A percentile compares a stretch with the other conserved stretches of the same genome.
Evolutionary conservation across 2,329 filamentous ascomycete genomes (phyloP).

Genomic region (Penicillium digitatum): DNA sequence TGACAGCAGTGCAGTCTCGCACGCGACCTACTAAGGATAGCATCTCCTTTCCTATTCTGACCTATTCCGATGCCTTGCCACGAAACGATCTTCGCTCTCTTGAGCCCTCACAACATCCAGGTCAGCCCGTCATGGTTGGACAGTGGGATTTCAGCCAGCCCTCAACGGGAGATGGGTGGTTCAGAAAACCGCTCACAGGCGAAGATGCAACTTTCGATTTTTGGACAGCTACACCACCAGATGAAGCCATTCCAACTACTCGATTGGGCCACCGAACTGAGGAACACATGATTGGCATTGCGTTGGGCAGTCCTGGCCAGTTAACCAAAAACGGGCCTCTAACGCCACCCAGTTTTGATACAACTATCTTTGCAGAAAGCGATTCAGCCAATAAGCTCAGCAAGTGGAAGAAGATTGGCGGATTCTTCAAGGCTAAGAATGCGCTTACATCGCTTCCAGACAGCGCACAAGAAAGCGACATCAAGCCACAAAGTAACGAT

Average conservation of each 20-base stretch:
- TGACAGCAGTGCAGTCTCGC: conserved; percentile 31
- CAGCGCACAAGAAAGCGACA: conserved; percentile 8
- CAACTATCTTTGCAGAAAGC: conserved; percentile 10
- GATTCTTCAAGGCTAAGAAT: conserved; percentile 41
- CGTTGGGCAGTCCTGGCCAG: conserved; percentile 63
- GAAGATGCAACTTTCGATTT: conserved; percentile 30
- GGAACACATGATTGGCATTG: conserved; percentile 64
- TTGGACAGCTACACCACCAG: conserved; percentile 26
- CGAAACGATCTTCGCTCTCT: conserved; percentile 29
- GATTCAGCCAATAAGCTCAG: conserved; percentile 33
- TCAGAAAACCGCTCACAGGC: conserved; percentile 16
- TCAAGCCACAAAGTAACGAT: conserved; percentile 12
- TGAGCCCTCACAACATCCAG: conserved; percentile 9
- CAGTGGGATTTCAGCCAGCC: conserved; percentile 24
- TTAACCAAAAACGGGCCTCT: conserved; percentile 18
- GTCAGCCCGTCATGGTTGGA: conserved; percentile 4
- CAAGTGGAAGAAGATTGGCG: conserved; percentile 48
- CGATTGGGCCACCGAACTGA: conserved; percentile 27
- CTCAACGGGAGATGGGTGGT: conserved; percentile 15
- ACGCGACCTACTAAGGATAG: conserved; percentile 23
- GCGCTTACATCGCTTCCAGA: conserved; percentile 20
- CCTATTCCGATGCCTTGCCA: conserved; percentile 31
- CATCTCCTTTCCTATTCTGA: conserved; percentile 33
- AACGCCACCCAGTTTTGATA: conserved; percentile 17
- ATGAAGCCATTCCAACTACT: conserved; percentile 20